Base-by-base conservation (phyloP, 106 monocot species). In the Gastrodia elata region DNA sequence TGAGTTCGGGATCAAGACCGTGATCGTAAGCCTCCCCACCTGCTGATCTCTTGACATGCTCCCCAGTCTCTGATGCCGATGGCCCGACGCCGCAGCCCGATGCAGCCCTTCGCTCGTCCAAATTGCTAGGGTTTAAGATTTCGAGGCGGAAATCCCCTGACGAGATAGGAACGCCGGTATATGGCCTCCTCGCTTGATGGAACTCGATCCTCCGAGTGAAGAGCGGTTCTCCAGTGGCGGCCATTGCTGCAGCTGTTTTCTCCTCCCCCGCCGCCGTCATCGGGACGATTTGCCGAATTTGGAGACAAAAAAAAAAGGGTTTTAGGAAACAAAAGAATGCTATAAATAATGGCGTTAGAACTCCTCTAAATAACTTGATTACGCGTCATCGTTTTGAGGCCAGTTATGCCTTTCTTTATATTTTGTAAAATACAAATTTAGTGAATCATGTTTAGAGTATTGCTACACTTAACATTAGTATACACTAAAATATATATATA, bases 1-100 rank as follows among this genome's bases (percentile, higher is more conserved):
- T 80, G 64, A 99, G 83, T 74, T 93, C 93, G 33, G 88, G 85
- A 79, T 93, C 98, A 55, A 83, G 41, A 28, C 84, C 87, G n/a
- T 76, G 77, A 64, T 87, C 84, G 61, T 33, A 73, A 28, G 82
- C 58, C 61, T 78, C 80, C 13, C 69, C 79, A 6, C 77, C 81
- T 32, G 73, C 88, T 3, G 77, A 80, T 78, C 80, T 77, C 73
- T 74, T 86, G 64, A 61, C 84, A 68, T 34, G 4, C 32, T 46
- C 39, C 37, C 16, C 14, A 24, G 15, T 46, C 74, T 20, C 75
- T 25, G 30, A 16, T 14, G 11, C 35, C 43, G 44, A 68, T 14
- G 20, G 14, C 27, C 57, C 71, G 13, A 38, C 59, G 10, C 27
- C 28, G 14, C 38, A 9, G 13, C 18, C 36, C 72, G 73, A 68